Percentiles rank a stretch among this genome's conserved stretches.
Evolutionary conservation across 495 filamentous ascomycete genomes (phyloP).

Genomic region (Trichocladium uniseriatum): DNA sequence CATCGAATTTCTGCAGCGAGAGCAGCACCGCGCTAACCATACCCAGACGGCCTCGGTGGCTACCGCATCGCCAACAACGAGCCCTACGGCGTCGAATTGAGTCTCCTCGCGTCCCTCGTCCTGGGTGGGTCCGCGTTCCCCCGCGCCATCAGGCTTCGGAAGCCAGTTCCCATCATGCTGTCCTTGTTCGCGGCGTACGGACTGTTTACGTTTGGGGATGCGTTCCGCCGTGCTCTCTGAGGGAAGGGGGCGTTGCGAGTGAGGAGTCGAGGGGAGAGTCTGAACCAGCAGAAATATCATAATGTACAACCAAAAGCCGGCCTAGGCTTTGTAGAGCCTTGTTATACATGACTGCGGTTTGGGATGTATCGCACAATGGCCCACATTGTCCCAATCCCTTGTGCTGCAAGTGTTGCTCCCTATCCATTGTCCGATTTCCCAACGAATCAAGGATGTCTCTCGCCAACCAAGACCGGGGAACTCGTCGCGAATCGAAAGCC

Average conservation of each 20-base stretch:
- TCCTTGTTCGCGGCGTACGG: constrained; percentile 55
- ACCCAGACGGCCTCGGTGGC: constrained; percentile 54
- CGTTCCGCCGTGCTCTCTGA: constrained; percentile 34
- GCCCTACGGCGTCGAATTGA: constrained; percentile 64
- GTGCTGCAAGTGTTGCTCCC: neutral
- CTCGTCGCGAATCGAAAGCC: neutral
- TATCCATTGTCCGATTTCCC: neutral
- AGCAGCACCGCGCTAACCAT: neutral
- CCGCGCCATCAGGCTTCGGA: constrained; percentile 66
- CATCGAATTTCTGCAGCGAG: too few species aligned
- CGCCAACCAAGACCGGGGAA: too few species aligned
- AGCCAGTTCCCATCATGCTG: constrained; percentile 67
- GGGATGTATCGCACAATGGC: constrained; percentile 1
- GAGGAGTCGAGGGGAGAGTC: neutral
- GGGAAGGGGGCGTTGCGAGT: neutral
- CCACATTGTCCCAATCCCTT: neutral
- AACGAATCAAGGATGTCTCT: neutral
- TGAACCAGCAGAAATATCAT: constrained; percentile 6
- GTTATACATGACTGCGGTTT: constrained; percentile 7
- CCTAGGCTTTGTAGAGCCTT: neutral
- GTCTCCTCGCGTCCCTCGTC: constrained; percentile 68
- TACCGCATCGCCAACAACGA: constrained; percentile 56
- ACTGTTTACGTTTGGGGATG: constrained; percentile 51
- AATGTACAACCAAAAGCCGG: constrained; percentile 8
- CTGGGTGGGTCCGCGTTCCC: constrained; percentile 77